A percentile compares a stretch with the other conserved stretches of the same genome.
These are phyloP conservation scores for Lentinula edodes DNA, from an alignment of 768 basidiomycete genomes.

Conservation along the genomic window DNA sequence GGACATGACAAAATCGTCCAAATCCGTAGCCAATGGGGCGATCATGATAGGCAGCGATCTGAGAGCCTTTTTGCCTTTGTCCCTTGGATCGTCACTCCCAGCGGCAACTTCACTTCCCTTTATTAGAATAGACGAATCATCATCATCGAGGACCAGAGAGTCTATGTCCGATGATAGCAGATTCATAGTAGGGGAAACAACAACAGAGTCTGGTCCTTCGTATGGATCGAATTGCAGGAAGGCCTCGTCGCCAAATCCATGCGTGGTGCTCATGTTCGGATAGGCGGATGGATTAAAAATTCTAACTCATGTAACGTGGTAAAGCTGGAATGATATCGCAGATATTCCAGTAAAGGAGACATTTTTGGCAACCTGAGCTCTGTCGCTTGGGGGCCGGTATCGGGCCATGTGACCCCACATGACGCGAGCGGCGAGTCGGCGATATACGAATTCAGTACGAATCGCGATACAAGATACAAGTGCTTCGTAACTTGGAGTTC, in stretches of 20 bases:
- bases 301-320: not conserved
- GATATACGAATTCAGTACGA: too few relatives aligned
- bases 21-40: constrained; percentile 16
- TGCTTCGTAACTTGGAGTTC: too few relatives aligned
- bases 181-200: not conserved
- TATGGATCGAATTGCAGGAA: constrained; percentile 48
- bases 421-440: too few relatives aligned
- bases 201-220: constrained; percentile 20
- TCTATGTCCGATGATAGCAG: constrained; percentile 11
- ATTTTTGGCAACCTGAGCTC: too few relatives aligned
- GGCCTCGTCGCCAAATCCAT: constrained; percentile 48
- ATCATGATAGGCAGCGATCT: constrained; percentile 46
- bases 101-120: not conserved
- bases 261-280: constrained; percentile 24
- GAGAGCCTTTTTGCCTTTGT: constrained; percentile 53
- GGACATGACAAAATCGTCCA: constrained; percentile 30
- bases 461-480: too few relatives aligned
- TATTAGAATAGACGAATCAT: not conserved
- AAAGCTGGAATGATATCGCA: not conserved
- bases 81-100: constrained; percentile 11
- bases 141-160: not conserved
- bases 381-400: too few relatives aligned
- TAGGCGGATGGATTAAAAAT: not conserved
- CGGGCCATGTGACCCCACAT: too few relatives aligned
- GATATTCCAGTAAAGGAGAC: not conserved